Evolutionary conservation across 139 green algal genomes (phyloP), one percentile per base, ranked within the genome.

Genomic region (Haematococcus sp.): DNA sequence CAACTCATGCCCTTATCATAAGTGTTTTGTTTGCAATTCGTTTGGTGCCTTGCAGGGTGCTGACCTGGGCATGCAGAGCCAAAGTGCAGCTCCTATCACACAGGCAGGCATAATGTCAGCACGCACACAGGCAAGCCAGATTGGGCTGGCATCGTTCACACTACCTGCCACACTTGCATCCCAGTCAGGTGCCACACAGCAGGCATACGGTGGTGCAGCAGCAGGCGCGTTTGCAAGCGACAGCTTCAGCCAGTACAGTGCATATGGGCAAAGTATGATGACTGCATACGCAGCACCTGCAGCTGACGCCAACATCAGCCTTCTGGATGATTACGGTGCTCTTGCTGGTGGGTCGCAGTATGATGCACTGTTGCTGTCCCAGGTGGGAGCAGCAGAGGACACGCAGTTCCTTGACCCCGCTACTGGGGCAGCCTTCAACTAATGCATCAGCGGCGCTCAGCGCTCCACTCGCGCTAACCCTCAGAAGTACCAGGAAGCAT

Each of bases 341-440:
- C 15, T 54, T n/a, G 64, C 23, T 55, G 66, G 40, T 27, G 63
- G 19, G 20, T 27, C 22, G 33, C 33, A 69, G 63, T 51, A 51
- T 27, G 63, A 51, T 23, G 33, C 28, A 25, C 33, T 52, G 30
- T 17, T 51, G 30, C 19, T 52, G 63, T 52, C 33, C 7, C 51
- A 54, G 52, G 5, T 28, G 22, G 67, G 67, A 3, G 68, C 13
- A 23, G 68, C 13, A 15, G 68, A 52, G 15, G 68, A 13, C 9
- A 49, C 7, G 2, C 16, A 22, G 31, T 75, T 75, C 63, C 40
- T 75, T 25, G 68, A 75, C 51, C 68, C 68, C 16, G 32, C 68
- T 4, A 75, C 68, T 2, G 68, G 68, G 28, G 51, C 63, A 22
- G 30, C 33, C 4, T 32, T 75, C 58, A 49, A 11, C 40, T 49